phyloP scores from a whole-genome alignment of 148 eudicot genomes.

The Chenopodium formosanum region DNA sequence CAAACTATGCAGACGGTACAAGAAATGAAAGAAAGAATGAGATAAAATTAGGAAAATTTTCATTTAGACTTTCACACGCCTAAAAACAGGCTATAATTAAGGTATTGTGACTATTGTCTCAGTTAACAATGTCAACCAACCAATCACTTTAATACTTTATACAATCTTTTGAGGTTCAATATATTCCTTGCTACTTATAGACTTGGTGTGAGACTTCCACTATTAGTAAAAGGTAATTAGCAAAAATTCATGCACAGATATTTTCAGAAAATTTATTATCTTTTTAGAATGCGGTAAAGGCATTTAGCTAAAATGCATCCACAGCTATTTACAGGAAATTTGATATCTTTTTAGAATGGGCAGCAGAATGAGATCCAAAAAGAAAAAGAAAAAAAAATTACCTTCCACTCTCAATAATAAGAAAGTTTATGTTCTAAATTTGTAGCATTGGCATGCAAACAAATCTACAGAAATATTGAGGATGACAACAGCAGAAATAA shows the following conservation, averaged over 20 bases:
- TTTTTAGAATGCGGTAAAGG: neutral
- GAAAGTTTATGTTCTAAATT: neutral
- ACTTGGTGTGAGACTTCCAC: neutral
- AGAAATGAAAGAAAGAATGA: neutral
- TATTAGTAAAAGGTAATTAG: neutral
- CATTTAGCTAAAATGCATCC: neutral
- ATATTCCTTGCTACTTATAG: neutral
- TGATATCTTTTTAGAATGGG: neutral
- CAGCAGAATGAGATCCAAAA: neutral
- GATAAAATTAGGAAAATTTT: neutral
- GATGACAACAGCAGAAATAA: neutral
- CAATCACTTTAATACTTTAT: neutral
- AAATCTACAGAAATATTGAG: neutral
- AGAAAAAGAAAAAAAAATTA: neutral
- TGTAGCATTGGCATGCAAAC: conserved; percentile 11
- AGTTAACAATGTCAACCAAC: neutral
- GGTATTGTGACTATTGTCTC: neutral
- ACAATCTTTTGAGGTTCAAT: neutral
- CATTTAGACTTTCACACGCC: neutral
- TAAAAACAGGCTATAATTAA: neutral
- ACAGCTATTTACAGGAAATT: neutral
- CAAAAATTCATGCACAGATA: neutral
- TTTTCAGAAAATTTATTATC: neutral
- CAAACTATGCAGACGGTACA: neutral
- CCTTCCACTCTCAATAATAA: neutral